Base-by-base conservation (phyloP, 768 basidiomycete genomes). In the Tulasnella sp. region DNA sequence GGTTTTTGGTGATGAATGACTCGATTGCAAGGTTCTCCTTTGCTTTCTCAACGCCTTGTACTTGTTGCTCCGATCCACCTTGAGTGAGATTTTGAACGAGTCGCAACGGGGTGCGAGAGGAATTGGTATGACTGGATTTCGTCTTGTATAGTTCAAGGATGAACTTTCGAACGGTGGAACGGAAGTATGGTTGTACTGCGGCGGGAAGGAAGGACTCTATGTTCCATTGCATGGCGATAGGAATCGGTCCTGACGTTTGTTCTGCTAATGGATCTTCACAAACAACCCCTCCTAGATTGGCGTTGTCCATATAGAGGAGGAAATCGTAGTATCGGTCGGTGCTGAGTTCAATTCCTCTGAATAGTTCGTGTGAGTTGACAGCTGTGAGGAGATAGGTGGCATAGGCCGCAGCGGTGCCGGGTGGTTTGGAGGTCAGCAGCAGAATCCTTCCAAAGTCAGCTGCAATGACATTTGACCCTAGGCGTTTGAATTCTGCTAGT, bases 341-440 rank as follows among this genome's bases (percentile, higher is more conserved):
- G 39, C 82, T 73, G 53, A 99, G 74, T 61, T 83, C 83, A 25
- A 98, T 72, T 55, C 95, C 89, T 59, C 92, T 84, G 72, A 99
- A 99, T 12, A 99, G 72, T 56, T 98, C 93, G 60, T 96, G 83
- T 3, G 88, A 83, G 22, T 83, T 93, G 56, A 93, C 87, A 1
- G 95, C 95, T 0, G 85, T 83, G 24, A 83, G 81, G 62, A 98
- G 83, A 65, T 98, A 98, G 13, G 85, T 91, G 1, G 91, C 90
- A 63, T 98, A 99, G 0, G 95, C 95, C 60, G 83, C 77, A 0
- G 95, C 93, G 4, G 87, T 90, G 19, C 90, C 89, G 0, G 93
- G 89, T 8, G 95, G 93, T 64, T 96, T 98, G 27, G 86, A 84
- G 34, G 95, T 99, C 10, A 92, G 80, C 31, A 99, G 78, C 37